A percentile compares a stretch with the other conserved stretches of the same genome.
These are phyloP conservation scores for Cytauxzoon felis DNA, from an alignment of 169 alveolate species.

Conservation along the genomic window DNA sequence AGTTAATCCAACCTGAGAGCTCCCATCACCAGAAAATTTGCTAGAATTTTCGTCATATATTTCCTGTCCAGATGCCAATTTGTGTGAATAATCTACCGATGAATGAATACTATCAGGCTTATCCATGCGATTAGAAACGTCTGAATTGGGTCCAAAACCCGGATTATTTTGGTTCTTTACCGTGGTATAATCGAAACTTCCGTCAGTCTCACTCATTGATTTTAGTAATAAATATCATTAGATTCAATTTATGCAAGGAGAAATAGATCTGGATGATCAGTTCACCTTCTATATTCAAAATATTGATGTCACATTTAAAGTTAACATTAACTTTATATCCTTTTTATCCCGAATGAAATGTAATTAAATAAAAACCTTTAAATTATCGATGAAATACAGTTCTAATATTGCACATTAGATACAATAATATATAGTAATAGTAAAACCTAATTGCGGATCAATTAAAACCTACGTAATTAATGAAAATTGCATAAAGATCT, in stretches of 20 bases:
- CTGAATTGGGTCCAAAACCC: slow-evolving; percentile 12
- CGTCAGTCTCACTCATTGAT: slow-evolving; percentile 27
- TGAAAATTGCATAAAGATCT: no score
- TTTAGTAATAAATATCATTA: neutral
- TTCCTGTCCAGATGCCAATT: slow-evolving; percentile 12
- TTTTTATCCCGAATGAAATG: no score
- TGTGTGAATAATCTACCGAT: slow-evolving; percentile 22
- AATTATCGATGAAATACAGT: neutral
- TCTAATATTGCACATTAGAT: neutral
- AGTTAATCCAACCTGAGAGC: slow-evolving; percentile 11
- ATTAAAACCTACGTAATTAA: no score
- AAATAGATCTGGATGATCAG: neutral
- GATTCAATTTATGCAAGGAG: no score
- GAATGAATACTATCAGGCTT: slow-evolving; percentile 10
- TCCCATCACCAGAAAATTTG: slow-evolving; percentile 14
- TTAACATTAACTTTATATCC: no score
- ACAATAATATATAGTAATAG: no score
- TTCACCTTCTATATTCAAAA: no score
- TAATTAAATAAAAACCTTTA: no score
- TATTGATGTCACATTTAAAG: no score
- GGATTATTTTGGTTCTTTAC: slow-evolving; percentile 12
- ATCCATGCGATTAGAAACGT: slow-evolving; percentile 42
- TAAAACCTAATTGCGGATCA: no score
- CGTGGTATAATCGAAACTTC: slow-evolving; percentile 23
- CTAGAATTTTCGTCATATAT: slow-evolving; percentile 21